These are phyloP conservation scores for Ustulina deusta DNA, from an alignment of 2,329 filamentous ascomycete species.

Conservation along the genomic window DNA sequence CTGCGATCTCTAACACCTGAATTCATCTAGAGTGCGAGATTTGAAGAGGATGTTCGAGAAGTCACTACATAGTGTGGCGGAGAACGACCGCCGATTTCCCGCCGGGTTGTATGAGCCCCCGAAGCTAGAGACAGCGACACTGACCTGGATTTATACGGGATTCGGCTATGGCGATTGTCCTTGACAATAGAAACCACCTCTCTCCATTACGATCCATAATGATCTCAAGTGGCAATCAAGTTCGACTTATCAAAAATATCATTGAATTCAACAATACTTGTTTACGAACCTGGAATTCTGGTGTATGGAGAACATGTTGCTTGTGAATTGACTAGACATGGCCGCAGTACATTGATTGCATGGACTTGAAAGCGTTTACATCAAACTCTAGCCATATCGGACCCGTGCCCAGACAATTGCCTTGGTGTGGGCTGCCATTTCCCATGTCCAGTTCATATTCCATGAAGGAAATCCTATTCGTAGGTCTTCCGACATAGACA, in stretches of 20 bases:
- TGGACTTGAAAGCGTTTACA: neutral
- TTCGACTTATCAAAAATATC: neutral
- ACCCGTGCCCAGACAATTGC: neutral
- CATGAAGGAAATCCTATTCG: neutral
- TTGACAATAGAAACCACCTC: neutral
- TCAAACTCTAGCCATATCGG: neutral
- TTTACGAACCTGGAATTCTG: neutral
- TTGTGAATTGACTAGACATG: neutral
- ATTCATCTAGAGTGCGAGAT: slow-evolving; percentile 41
- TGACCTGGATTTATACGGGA: slow-evolving; percentile 51
- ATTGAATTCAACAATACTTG: neutral
- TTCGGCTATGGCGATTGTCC: slow-evolving; percentile 34
- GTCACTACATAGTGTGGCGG: slow-evolving; percentile 44
- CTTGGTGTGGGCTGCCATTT: neutral
- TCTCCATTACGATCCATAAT: neutral
- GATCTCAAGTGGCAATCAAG: neutral
- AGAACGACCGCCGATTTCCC: slow-evolving; percentile 32
- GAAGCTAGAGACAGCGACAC: slow-evolving; percentile 48
- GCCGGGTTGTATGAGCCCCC: slow-evolving; percentile 41
- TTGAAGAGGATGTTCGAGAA: slow-evolving; percentile 49
- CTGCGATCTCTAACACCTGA: neutral
- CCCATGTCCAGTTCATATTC: neutral
- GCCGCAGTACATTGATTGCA: neutral
- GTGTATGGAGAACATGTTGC: neutral
- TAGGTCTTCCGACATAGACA: neutral